Base-by-base conservation (phyloP, 2,329 filamentous ascomycete genomes). In the Berkeleyomyces basicola region DNA sequence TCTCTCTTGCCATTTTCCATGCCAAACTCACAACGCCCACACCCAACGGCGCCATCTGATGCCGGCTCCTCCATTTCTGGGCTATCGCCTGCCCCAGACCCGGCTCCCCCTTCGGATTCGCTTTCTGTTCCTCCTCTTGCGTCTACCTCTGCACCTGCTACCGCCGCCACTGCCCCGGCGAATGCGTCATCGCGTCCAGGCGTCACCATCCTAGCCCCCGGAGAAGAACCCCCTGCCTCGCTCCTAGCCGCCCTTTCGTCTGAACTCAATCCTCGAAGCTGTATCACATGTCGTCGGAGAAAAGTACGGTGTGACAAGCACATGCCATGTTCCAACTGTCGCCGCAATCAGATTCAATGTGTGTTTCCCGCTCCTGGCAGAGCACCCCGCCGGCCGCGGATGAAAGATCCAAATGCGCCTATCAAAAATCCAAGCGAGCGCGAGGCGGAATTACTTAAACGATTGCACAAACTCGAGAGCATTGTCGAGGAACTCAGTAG, bases 291-390 rank as follows among this genome's bases (percentile, higher is more conserved):
- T 65, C 73, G 77, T 9, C 75, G 77, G 53, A 76, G 84, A 66
- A 86, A 88, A 72, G 87, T 90, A 62, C 85, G 86, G 69, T 90
- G 87, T 77, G 85, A 90, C 75, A 90, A 90, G 75, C 79, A 82
- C 68, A 82, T 88, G 76, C 85, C 86, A 14, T 90, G 87, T 72
- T 82, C 82, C 68, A 90, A 90, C 71, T 90, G 87, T 71, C 80
- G 81, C 49, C 82, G 85, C 66, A 85, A 84, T 47, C 76, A 84
- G 67, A 86, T 86, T 64, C 81, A 85, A 67, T 90, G 87, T 71
- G 75, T 88, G 58, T 90, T 88, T 69, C 87, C 87, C 1, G 84
- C 85, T 2, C 87, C 87, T 0, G 87, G 86, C 7, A 79, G 87
- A 62, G 86, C 86, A 4, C 86, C 86, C 7, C 78, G 86, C 49